These are phyloP conservation scores for Lanmaoa pseudosensibilis DNA, from an alignment of 768 basidiomycete genomes.

Conservation along the genomic window DNA sequence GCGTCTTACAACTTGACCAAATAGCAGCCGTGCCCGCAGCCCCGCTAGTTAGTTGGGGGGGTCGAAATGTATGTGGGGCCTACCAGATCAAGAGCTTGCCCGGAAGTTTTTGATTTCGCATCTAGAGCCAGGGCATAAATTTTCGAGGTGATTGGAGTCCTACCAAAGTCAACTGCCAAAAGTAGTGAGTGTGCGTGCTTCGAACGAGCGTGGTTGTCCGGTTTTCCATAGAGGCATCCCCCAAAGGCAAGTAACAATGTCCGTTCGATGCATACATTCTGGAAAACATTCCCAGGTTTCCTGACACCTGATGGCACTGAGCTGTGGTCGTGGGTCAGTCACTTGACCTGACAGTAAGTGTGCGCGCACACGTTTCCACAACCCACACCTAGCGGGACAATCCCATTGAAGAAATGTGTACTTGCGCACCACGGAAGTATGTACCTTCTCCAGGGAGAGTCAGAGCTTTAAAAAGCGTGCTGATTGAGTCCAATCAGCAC, in stretches of 20 bases:
- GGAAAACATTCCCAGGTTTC: background rate
- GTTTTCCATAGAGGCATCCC: no score
- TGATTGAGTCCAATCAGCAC: background rate
- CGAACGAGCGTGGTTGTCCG: no score
- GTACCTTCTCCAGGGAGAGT: background rate
- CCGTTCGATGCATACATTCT: background rate
- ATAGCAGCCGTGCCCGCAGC: background rate
- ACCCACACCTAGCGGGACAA: background rate
- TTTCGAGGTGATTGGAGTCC: no score
- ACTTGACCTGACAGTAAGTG: background rate
- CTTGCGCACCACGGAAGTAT: background rate
- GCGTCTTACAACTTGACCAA: background rate
- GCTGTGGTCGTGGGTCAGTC: background rate
- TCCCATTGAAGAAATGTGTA: background rate
- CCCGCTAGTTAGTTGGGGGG: background rate
- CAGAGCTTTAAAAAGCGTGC: constrained; percentile 1
- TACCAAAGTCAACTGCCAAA: no score
- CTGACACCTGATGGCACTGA: no score
- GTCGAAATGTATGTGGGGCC: background rate
- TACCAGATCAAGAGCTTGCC: background rate
- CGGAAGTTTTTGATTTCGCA: background rate
- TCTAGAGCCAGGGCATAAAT: background rate
- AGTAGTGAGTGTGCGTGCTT: no score
- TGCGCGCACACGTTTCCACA: background rate
- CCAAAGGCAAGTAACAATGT: background rate